These are phyloP conservation scores for Lycium ferocissimum DNA, from an alignment of 257 asterid genomes.

Conservation along the genomic window DNA sequence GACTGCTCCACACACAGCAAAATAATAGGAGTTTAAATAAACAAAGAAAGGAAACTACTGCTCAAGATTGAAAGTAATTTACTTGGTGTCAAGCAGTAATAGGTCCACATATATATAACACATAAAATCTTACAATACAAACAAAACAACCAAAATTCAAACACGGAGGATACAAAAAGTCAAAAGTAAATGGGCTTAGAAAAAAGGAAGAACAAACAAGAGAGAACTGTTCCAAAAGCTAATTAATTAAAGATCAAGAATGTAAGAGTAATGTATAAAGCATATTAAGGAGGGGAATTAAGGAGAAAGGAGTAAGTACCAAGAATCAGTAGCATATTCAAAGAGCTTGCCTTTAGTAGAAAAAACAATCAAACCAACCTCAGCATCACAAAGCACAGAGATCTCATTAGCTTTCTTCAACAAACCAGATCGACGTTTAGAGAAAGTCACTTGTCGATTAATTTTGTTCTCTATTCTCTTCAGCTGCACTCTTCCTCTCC, in stretches of 20 bases:
- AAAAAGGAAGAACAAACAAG: too few relatives aligned
- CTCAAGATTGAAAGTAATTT: background rate
- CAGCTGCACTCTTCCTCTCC: constrained; percentile 84
- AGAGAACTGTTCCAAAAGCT: background rate
- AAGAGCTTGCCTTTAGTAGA: constrained; percentile 80
- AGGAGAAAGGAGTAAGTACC: constrained; percentile 43
- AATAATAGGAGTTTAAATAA: too few relatives aligned
- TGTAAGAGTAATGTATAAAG: too few relatives aligned
- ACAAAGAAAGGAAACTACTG: too few relatives aligned
- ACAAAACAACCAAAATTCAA: background rate
- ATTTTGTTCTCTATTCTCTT: constrained; percentile 90
- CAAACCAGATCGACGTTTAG: constrained; percentile 75
- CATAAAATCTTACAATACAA: background rate
- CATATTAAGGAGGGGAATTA: background rate
- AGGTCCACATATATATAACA: background rate
- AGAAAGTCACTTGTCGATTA: constrained; percentile 82
- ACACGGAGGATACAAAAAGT: background rate
- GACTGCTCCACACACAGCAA: background rate
- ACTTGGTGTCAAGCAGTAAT: background rate
- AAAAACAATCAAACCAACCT: constrained; percentile 77
- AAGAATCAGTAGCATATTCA: constrained; percentile 76
- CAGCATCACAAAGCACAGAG: constrained; percentile 86
- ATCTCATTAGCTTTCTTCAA: constrained; percentile 84
- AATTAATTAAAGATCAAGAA: too few relatives aligned
- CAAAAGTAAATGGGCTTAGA: too few relatives aligned